Evolutionary conservation across 148 eudicot species (phyloP), one percentile per base, ranked within the genome.

Genomic region (Diospyros kaki): DNA sequence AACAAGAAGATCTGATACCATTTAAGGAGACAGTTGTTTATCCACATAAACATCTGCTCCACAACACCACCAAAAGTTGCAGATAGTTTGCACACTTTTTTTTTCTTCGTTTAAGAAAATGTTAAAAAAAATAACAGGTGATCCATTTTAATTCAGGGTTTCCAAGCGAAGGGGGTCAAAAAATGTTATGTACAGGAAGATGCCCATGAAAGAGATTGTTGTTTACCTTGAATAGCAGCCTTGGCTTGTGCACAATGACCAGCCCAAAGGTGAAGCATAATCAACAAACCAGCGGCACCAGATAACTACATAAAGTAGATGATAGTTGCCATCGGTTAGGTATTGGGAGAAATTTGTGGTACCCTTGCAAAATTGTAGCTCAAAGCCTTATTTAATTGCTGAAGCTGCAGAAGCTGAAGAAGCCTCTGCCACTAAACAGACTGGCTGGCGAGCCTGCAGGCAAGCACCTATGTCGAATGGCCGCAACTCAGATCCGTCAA

Each of bases 381-480:
- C 58, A 52, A 54, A 45, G 40, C 56, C 38, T 73, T 89, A 92
- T 84, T 85, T 89, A 70, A 79, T 75, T 59, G 84, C 82, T 73
- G 83, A 82, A 76, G 81, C 76, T 66, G 87, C 81, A 73, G 94
- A 91, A 15, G 90, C 91, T 58, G 93, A 82, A 68, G 96, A 89
- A 15, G 98, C 97, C 84, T 89, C 96, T 63, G 97, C 87, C 69
- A 95, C 83, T 70, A 95, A 87, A 72, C 84, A 83, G 63, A 92
- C 90, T 54, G 98, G 94, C 83, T 84, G 97, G 73, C 94, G 95
- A 76, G 97, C 98, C 87, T 95, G 98, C 41, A 92, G 88, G 78
- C 97, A 92, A 81, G 97, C 97, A 74, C 94, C 89, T 66, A 95
- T 90, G 69, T 95, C 98, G 67, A 92, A 95, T 11, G 97, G 94